These are phyloP conservation scores for Starmera stellimalicola DNA, from an alignment of 1,139 yeast genomes.

Conservation along the genomic window DNA sequence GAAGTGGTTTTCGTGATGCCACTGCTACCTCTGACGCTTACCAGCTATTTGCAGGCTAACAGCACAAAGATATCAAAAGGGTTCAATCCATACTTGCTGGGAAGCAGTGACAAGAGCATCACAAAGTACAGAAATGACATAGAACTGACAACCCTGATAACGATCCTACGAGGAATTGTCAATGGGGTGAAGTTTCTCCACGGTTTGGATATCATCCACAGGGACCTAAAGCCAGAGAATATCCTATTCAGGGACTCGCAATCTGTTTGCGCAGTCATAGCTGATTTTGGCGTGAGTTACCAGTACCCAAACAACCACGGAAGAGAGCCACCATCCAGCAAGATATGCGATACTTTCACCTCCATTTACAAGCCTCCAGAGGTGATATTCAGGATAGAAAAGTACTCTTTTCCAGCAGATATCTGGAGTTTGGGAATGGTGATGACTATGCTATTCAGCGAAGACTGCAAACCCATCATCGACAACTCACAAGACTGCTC, in stretches of 20 bases:
- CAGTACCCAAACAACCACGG: constrained; percentile 28
- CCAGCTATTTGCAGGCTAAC: constrained; percentile 22
- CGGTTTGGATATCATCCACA: constrained; percentile 58
- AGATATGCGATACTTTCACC: constrained; percentile 68
- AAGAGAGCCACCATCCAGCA: constrained; percentile 36
- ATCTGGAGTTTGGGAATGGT: constrained; percentile 76
- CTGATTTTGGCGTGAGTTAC: constrained; percentile 80
- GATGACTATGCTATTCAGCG: constrained; percentile 49
- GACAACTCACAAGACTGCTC: constrained; percentile 30
- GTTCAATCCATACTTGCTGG: constrained; percentile 24
- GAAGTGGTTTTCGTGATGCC: constrained; percentile 36
- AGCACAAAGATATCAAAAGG: constrained; percentile 19
- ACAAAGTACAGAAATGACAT: constrained; percentile 20
- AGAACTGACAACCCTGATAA: constrained; percentile 15
- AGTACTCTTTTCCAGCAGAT: constrained; percentile 59
- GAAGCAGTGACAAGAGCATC: constrained; percentile 6
- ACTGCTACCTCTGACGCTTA: constrained; percentile 26
- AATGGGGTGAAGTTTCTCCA: constrained; percentile 46
- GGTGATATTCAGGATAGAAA: constrained; percentile 55
- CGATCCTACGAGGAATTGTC: constrained; percentile 34
- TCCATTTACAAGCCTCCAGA: constrained; percentile 82
- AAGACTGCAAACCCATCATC: constrained; percentile 31
- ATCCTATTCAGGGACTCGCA: constrained; percentile 36
- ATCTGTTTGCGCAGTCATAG: constrained; percentile 32
- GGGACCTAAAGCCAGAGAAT: constrained; percentile 82